Evolutionary conservation across 202 grass and related monocot species (phyloP).

Genomic region (Carex arenaria): DNA sequence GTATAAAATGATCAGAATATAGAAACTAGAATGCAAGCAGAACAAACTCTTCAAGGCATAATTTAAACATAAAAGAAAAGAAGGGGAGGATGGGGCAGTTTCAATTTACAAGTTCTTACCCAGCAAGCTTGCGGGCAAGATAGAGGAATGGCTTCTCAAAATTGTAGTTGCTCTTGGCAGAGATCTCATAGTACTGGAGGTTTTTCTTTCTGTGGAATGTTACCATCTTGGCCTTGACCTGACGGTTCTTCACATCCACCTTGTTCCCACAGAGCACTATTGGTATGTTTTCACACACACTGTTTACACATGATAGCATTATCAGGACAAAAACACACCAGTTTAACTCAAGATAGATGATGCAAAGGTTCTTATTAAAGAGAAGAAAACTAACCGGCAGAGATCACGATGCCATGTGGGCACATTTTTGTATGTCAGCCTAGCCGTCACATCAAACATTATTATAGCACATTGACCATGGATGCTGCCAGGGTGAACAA

Average conservation of each 20-base stretch:
- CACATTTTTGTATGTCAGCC: conserved; percentile 59
- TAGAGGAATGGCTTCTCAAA: conserved; percentile 69
- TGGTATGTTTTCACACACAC: conserved; percentile 50
- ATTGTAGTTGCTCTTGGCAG: conserved; percentile 65
- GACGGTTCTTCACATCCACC: conserved; percentile 59
- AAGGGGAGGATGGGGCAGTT: background rate
- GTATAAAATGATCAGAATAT: background rate
- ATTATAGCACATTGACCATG: conserved; percentile 60
- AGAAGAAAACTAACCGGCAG: conserved; percentile 32
- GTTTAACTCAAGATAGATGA: background rate
- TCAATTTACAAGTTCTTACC: conserved; percentile 24
- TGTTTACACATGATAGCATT: background rate
- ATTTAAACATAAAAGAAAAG: background rate
- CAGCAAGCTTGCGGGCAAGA: conserved; percentile 50
- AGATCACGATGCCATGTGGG: conserved; percentile 54
- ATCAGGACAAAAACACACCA: background rate
- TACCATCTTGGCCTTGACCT: conserved; percentile 54
- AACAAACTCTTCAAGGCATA: background rate
- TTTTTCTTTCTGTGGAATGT: conserved; percentile 65
- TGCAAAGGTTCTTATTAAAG: background rate
- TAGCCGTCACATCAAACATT: conserved; percentile 59
- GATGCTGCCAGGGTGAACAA: conserved; percentile 34
- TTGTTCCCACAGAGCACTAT: conserved; percentile 63
- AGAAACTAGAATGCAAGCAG: background rate
- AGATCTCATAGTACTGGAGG: conserved; percentile 64